Percentiles rank a stretch among this genome's conserved stretches.
Evolutionary conservation across 495 filamentous ascomycete genomes (phyloP).

Genomic region (Xylaria cubensis): DNA sequence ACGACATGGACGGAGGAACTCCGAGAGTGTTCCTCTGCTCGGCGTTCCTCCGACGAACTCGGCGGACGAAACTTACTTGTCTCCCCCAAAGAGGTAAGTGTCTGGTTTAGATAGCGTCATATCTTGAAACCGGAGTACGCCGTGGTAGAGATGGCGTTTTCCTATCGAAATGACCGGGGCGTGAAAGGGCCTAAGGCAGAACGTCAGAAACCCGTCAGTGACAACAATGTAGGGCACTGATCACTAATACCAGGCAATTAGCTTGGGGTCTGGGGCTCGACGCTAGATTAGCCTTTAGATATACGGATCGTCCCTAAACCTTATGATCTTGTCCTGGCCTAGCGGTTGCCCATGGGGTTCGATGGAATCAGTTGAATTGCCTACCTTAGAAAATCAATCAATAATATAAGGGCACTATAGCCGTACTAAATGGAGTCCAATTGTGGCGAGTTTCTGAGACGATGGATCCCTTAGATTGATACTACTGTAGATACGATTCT

Average conservation of each 20-base stretch:
- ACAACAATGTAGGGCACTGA: neutral
- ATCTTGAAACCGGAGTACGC: neutral
- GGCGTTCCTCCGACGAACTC: conserved; percentile 4
- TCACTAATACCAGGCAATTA: neutral
- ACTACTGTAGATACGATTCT: neutral
- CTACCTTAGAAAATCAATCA: neutral
- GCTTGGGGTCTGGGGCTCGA: neutral
- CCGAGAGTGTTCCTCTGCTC: neutral
- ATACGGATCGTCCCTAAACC: conserved; percentile 6
- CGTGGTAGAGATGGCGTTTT: neutral
- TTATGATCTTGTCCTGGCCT: neutral
- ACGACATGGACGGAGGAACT: neutral
- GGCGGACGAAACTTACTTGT: conserved; percentile 44
- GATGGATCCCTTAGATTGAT: neutral
- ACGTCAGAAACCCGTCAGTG: neutral
- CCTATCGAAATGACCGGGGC: neutral
- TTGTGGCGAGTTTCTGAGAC: neutral
- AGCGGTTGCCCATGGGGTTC: neutral
- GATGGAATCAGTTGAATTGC: neutral
- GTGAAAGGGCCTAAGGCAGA: neutral
- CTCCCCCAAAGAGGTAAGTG: conserved; percentile 55
- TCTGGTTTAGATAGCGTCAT: conserved; percentile 20
- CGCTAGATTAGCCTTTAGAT: neutral
- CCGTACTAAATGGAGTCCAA: neutral
- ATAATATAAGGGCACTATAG: neutral